Conservation (phyloP, 2,329 filamentous ascomycete genomes). For the Exserohilum rostratum region DNA sequence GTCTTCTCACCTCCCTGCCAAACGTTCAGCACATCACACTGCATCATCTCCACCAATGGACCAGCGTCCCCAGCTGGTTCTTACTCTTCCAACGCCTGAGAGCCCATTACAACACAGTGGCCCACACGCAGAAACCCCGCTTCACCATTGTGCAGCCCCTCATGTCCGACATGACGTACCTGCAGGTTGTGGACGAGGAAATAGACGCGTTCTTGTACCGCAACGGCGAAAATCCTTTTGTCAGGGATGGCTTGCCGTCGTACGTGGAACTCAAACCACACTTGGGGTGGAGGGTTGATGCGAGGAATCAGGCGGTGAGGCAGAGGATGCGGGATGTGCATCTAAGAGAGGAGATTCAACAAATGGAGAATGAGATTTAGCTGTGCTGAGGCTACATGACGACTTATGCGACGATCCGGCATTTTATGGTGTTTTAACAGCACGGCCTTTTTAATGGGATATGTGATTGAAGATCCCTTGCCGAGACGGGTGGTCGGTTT, state of each 20-base stretch:
- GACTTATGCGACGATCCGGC: no score
- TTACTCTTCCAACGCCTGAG: slow-evolving; percentile 1
- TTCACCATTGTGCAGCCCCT: slow-evolving; percentile 2
- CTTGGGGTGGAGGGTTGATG: slow-evolving; percentile 18
- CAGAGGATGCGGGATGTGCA: slow-evolving; percentile 6
- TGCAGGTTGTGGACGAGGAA: slow-evolving; percentile 12
- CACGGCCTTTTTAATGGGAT: no score
- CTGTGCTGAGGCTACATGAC: no score
- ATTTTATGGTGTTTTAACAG: no score
- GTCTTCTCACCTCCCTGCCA: not conserved
- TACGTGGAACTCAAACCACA: not conserved
- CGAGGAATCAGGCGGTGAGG: slow-evolving; percentile 3
- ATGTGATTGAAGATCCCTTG: no score
- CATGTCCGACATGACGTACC: not conserved
- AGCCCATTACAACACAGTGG: not conserved
- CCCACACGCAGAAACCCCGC: not conserved
- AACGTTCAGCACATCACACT: slow-evolving; percentile 2
- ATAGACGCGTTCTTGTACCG: slow-evolving; percentile 14
- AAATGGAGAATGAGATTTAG: not conserved
- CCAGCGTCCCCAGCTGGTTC: not conserved
- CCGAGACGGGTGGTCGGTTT: no score
- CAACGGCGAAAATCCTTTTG: slow-evolving; percentile 12
- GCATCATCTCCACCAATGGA: not conserved
- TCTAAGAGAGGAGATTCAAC: not conserved
- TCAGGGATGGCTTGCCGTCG: not conserved